A percentile compares a stretch with the other conserved stretches of the same genome.
Conservation (phyloP, 495 filamentous ascomycete species). For the Aspergillus ellipticus region DNA sequence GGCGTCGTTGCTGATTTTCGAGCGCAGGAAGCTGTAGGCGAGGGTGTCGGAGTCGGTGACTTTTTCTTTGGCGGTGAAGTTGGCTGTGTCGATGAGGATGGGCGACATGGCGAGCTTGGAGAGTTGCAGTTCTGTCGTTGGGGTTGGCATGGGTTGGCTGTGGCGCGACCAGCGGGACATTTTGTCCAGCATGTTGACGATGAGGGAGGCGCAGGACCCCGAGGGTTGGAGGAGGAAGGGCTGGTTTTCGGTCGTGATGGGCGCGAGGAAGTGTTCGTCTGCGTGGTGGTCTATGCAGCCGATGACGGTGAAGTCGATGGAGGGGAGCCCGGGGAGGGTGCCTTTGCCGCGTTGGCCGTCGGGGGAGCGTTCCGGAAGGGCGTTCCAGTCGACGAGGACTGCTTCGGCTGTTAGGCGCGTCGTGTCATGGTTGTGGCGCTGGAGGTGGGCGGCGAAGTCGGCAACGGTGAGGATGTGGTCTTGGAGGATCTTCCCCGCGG, state of each 20-base stretch:
- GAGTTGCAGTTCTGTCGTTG: conserved; percentile 49
- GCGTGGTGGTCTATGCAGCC: conserved; percentile 94
- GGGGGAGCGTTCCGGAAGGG: conserved; percentile 53
- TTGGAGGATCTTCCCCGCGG: conserved; percentile 33
- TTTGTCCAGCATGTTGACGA: conserved; percentile 57
- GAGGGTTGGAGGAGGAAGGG: conserved; percentile 64
- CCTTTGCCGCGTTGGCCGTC: conserved; percentile 23
- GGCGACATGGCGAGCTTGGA: conserved; percentile 76
- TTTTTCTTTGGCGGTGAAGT: conserved; percentile 66
- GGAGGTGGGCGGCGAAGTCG: conserved; percentile 29
- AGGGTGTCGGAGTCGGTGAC: conserved; percentile 65
- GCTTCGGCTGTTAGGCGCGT: conserved; percentile 31
- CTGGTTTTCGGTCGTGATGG: conserved; percentile 8
- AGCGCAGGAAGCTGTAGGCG: conserved; percentile 63
- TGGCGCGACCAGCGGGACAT: conserved; percentile 48
- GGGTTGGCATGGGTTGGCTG: conserved; percentile 15
- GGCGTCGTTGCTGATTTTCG: conserved; percentile 16
- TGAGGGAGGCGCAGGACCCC: conserved; percentile 78
- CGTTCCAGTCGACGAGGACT: conserved; percentile 89
- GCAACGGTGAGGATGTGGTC: conserved; percentile 41
- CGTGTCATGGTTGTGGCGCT: not conserved
- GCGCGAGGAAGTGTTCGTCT: conserved; percentile 65
- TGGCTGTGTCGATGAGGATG: conserved; percentile 80
- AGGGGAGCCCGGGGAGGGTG: conserved; percentile 26
- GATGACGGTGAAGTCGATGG: conserved; percentile 47